These are phyloP conservation scores for Diplodia intermedia DNA, from an alignment of 2,329 filamentous ascomycete species.

Conservation along the genomic window DNA sequence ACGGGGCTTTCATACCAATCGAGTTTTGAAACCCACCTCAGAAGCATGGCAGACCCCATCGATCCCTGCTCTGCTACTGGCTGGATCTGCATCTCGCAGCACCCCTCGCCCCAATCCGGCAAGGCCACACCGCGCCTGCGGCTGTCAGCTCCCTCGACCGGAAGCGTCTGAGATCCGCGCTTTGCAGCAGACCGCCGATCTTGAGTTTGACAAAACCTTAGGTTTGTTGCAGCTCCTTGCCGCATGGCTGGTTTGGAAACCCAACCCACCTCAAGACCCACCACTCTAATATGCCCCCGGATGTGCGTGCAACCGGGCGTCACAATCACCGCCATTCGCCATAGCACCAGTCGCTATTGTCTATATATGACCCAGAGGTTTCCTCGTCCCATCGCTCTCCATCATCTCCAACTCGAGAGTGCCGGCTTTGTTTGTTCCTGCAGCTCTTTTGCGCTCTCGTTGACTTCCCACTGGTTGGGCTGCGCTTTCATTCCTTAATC, in stretches of 20 bases:
- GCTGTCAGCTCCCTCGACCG: constrained; percentile 24
- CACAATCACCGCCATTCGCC: constrained; percentile 44
- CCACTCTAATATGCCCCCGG: constrained; percentile 48
- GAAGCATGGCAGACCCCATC: constrained; percentile 37
- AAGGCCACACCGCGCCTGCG: constrained; percentile 18
- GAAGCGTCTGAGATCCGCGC: constrained; percentile 28
- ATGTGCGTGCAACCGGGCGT: constrained; percentile 21
- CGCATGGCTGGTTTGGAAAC: constrained; percentile 52
- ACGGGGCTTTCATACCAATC: constrained; percentile 34
- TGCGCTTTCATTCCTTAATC: constrained; percentile 59
- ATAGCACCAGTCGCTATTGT: constrained; percentile 38
- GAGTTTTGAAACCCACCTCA: constrained; percentile 50
- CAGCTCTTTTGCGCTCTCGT: constrained; percentile 55
- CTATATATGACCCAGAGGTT: constrained; percentile 28
- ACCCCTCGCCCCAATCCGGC: constrained; percentile 19
- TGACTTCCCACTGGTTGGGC: constrained; percentile 62
- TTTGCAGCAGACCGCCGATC: constrained; percentile 28
- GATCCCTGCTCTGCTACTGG: constrained; percentile 20
- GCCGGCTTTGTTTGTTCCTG: constrained; percentile 47
- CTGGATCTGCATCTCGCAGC: constrained; percentile 27
- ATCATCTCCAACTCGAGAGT: constrained; percentile 46
- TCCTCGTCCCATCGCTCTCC: constrained; percentile 3
- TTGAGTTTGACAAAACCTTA: constrained; percentile 33
- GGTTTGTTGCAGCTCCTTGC: constrained; percentile 35
- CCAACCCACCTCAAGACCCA: constrained; percentile 48